Evolutionary conservation across 2,329 filamentous ascomycete genomes (phyloP).

Genomic region (Lasiodiplodia sp.): DNA sequence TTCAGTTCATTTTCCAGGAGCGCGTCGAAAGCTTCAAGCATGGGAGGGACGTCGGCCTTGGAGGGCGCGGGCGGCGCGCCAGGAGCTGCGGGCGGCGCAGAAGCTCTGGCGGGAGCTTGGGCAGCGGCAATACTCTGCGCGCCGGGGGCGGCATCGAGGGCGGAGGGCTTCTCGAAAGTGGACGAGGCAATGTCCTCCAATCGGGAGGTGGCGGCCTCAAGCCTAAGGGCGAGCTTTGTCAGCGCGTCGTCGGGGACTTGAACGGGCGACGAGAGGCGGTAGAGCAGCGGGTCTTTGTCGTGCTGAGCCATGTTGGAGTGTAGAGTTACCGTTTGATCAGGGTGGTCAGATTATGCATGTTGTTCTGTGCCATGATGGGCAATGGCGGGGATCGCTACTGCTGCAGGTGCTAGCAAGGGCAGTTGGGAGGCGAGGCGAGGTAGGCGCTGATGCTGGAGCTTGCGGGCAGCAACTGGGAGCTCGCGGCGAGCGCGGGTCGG

Average conservation of each 20-base stretch:
- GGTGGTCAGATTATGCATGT: slow-evolving; percentile 96
- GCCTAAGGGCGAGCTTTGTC: slow-evolving; percentile 66
- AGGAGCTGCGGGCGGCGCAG: slow-evolving; percentile 38
- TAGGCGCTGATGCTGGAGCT: slow-evolving; percentile 28
- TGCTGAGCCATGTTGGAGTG: slow-evolving; percentile 32
- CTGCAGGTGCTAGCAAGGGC: slow-evolving; percentile 30
- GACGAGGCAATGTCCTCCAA: slow-evolving; percentile 95
- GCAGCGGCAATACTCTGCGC: slow-evolving; percentile 43
- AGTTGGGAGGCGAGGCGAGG: slow-evolving; percentile 34
- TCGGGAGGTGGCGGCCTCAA: slow-evolving; percentile 94
- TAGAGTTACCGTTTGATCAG: slow-evolving; percentile 90
- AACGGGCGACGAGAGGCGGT: slow-evolving; percentile 32
- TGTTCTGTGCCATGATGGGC: slow-evolving; percentile 72
- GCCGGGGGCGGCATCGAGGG: slow-evolving; percentile 49
- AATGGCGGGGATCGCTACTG: slow-evolving; percentile 36
- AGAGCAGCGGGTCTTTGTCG: slow-evolving; percentile 33
- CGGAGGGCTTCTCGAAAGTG: slow-evolving; percentile 61
- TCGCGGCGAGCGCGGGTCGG: slow-evolving; percentile 21
- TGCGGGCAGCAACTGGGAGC: slow-evolving; percentile 15
- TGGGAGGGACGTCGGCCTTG: slow-evolving; percentile 52
- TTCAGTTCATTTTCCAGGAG: slow-evolving; percentile 77
- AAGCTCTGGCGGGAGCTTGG: slow-evolving; percentile 29
- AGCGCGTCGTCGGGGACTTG: slow-evolving; percentile 52
- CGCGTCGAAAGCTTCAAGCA: slow-evolving; percentile 86
- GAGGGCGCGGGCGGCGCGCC: slow-evolving; percentile 39